phyloP scores from a whole-genome alignment of 148 eudicot genomes.

The Fagopyrum homotropicum region DNA sequence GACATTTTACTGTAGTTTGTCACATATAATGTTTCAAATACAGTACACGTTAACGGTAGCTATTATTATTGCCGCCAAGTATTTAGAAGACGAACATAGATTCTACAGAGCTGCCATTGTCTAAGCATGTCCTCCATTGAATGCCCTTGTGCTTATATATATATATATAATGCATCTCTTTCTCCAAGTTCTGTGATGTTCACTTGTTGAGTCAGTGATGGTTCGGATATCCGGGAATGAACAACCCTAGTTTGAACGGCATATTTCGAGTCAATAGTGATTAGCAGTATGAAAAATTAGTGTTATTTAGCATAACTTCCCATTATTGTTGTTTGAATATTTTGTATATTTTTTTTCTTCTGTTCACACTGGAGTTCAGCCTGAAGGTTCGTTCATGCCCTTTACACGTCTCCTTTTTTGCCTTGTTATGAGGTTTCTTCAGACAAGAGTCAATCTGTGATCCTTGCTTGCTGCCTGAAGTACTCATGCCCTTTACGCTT shows the following conservation, averaged over 20 bases:
- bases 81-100: no score
- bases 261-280: no score
- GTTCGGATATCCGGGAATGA: no score
- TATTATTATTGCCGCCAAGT: background rate
- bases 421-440: background rate
- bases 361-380: background rate
- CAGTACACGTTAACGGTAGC: background rate
- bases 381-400: no score
- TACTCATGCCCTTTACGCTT: slow-evolving; percentile 7
- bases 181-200: background rate
- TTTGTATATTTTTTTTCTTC: background rate
- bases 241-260: no score
- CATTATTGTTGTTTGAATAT: background rate
- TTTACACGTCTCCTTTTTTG: background rate
- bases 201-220: background rate
- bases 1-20: background rate
- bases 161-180: background rate
- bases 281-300: background rate
- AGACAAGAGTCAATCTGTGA: slow-evolving; percentile 8
- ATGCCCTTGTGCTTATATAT: slow-evolving; percentile 1
- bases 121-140: background rate
- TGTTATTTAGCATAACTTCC: background rate
- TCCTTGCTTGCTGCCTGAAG: background rate
- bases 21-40: background rate
- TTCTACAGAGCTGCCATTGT: background rate